These are phyloP conservation scores for Diaporthe sp. DNA, from an alignment of 2,329 filamentous ascomycete species.

Conservation along the genomic window DNA sequence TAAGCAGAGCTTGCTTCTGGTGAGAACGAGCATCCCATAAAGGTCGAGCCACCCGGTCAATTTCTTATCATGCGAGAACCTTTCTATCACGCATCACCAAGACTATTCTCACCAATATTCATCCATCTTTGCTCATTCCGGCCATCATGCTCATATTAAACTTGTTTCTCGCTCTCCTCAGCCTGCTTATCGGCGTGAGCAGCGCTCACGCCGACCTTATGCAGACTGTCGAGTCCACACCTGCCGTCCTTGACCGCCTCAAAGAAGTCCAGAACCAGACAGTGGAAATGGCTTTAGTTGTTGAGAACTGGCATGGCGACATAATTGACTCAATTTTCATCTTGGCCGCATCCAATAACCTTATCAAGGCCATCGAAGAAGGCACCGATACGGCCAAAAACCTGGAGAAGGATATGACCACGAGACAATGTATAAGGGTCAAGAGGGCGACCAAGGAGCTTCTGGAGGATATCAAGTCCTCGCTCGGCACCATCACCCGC, in stretches of 20 bases:
- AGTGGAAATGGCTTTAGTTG: constrained; percentile 49
- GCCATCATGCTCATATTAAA: constrained; percentile 4
- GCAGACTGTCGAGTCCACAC: neutral
- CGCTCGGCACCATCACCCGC: constrained; percentile 52
- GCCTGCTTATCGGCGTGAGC: constrained; percentile 43
- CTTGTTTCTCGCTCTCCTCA: neutral
- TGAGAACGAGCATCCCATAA: neutral
- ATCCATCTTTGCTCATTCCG: neutral
- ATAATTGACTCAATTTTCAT: constrained; percentile 56
- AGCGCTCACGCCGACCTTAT: constrained; percentile 44
- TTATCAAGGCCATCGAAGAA: constrained; percentile 55
- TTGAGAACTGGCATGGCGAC: constrained; percentile 54
- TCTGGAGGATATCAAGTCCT: constrained; percentile 51
- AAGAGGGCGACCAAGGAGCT: constrained; percentile 54
- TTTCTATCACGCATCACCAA: neutral
- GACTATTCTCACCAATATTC: neutral
- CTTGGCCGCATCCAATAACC: constrained; percentile 51
- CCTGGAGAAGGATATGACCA: constrained; percentile 51
- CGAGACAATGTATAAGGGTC: constrained; percentile 53
- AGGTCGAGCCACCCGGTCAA: neutral
- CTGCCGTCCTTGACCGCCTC: constrained; percentile 42
- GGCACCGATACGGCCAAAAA: constrained; percentile 53
- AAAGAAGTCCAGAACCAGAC: constrained; percentile 50
- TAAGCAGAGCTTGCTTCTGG: too few species aligned
- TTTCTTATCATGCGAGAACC: too few species aligned